Conservation (phyloP, 2,329 filamentous ascomycete genomes). For the Exserohilum rostratum region DNA sequence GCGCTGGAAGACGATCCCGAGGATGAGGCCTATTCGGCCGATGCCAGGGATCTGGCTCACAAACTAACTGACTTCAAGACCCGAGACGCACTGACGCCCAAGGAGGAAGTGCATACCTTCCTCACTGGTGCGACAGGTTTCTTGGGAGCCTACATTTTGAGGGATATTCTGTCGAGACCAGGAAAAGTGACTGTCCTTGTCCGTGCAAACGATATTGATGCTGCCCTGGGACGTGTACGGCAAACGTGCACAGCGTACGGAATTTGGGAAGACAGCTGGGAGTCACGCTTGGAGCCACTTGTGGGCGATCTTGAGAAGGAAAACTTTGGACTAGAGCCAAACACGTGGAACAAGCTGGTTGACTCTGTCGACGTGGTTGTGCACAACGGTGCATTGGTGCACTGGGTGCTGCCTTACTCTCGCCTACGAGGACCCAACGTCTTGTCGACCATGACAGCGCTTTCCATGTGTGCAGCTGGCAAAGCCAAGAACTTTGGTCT, state of each 20-base stretch:
- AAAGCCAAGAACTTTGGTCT: slow-evolving; percentile 82
- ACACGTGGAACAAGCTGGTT: slow-evolving; percentile 68
- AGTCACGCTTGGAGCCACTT: slow-evolving; percentile 67
- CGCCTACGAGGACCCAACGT: slow-evolving; percentile 78
- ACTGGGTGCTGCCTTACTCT: slow-evolving; percentile 83
- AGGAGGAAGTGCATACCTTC: slow-evolving; percentile 67
- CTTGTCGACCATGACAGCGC: slow-evolving; percentile 75
- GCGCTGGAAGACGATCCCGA: slow-evolving; percentile 54
- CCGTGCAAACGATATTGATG: slow-evolving; percentile 67
- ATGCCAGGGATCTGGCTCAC: slow-evolving; percentile 58
- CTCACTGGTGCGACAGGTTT: slow-evolving; percentile 92
- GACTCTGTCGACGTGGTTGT: slow-evolving; percentile 71
- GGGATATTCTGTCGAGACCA: slow-evolving; percentile 71
- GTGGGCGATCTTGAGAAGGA: slow-evolving; percentile 76
- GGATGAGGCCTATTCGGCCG: slow-evolving; percentile 60
- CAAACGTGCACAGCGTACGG: slow-evolving; percentile 76
- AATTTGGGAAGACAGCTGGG: slow-evolving; percentile 76
- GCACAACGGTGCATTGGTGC: slow-evolving; percentile 75
- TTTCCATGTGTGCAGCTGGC: slow-evolving; percentile 76
- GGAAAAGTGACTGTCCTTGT: slow-evolving; percentile 76
- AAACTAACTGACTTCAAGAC: slow-evolving; percentile 52
- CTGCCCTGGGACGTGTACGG: slow-evolving; percentile 68
- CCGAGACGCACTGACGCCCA: slow-evolving; percentile 48
- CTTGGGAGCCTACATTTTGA: slow-evolving; percentile 79
- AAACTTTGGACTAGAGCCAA: slow-evolving; percentile 72